These are phyloP conservation scores for Cardamine resedifolia DNA, from an alignment of 345 rosid species.

Conservation along the genomic window DNA sequence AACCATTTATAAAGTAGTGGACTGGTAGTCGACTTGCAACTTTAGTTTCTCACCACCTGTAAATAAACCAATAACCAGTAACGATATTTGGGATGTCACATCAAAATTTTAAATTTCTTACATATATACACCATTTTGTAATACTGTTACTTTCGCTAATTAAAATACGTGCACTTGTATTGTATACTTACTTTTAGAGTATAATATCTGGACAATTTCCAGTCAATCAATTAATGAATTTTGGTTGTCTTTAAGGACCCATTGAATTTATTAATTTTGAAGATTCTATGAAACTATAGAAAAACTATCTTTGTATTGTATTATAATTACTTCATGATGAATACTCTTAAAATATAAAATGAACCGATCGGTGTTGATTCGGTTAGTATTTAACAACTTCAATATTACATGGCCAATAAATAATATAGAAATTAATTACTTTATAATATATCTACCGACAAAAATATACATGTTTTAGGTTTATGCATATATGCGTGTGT, in stretches of 20 bases:
- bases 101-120: neutral
- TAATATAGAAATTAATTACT: neutral
- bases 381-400: slow-evolving; percentile 34
- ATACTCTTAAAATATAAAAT: neutral
- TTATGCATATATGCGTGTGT: slow-evolving; percentile 24
- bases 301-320: slow-evolving; percentile 19
- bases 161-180: neutral
- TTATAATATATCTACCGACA: slow-evolving; percentile 20
- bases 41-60: slow-evolving; percentile 16
- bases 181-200: neutral
- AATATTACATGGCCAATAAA: slow-evolving; percentile 19
- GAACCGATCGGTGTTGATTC: slow-evolving; percentile 26
- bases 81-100: neutral
- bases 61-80: neutral
- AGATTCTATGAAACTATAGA: slow-evolving; percentile 21
- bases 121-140: neutral
- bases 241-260: neutral
- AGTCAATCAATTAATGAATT: slow-evolving; percentile 10
- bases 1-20: neutral
- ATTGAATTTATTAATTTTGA: neutral
- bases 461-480: slow-evolving; percentile 3
- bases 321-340: slow-evolving; percentile 15
- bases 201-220: slow-evolving; percentile 6
- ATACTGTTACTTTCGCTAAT: neutral
- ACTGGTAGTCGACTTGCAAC: slow-evolving; percentile 3